Evolutionary conservation across 768 basidiomycete species (phyloP).

Genomic region (Guyanaporus albipodus): DNA sequence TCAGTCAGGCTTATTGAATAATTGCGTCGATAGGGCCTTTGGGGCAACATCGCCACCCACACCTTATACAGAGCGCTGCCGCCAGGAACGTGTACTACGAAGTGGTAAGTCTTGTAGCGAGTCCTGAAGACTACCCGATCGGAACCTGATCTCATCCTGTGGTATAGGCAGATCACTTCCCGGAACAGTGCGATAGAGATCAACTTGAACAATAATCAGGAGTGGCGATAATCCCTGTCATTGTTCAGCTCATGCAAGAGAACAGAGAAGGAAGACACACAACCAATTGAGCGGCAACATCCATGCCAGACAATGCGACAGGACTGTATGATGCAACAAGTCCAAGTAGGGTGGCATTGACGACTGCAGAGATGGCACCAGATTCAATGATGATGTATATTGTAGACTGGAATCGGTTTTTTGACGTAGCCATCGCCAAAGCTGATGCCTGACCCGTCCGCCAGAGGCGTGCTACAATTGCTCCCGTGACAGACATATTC

Average conservation of each 20-base stretch:
- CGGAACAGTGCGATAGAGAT: too few species aligned
- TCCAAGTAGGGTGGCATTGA: neutral
- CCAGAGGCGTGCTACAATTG: neutral
- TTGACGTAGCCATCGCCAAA: neutral
- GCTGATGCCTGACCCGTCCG: neutral
- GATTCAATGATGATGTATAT: neutral
- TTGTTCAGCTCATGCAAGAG: neutral
- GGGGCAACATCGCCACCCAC: too few species aligned
- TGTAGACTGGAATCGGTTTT: neutral
- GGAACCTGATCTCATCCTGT: too few species aligned
- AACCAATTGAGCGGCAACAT: neutral
- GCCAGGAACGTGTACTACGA: too few species aligned
- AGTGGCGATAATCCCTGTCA: neutral
- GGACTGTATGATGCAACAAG: neutral
- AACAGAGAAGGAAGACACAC: neutral
- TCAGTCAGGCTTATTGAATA: too few species aligned
- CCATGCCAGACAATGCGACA: neutral
- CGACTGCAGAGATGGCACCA: neutral
- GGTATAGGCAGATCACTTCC: too few species aligned
- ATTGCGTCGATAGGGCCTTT: too few species aligned
- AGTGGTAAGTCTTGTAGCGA: too few species aligned
- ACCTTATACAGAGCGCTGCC: too few species aligned
- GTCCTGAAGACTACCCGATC: too few species aligned
- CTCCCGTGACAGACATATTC: neutral
- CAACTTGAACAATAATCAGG: slow-evolving; percentile 1